Evolutionary conservation across 768 basidiomycete species (phyloP).

Genomic region (Suillus americanus): DNA sequence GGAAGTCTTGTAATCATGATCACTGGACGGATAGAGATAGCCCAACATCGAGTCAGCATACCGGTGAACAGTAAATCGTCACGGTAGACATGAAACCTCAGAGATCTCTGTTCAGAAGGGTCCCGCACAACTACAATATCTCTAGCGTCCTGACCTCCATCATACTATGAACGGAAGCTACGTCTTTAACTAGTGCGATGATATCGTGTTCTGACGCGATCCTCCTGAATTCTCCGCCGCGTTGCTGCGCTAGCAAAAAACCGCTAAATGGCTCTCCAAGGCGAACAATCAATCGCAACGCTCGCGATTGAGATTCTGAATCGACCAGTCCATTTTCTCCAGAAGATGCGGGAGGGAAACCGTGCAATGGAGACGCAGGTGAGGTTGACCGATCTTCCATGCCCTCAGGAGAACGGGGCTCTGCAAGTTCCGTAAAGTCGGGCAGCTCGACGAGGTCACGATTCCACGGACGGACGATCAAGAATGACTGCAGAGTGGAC

Average conservation of each 20-base stretch:
- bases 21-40: too few relatives aligned
- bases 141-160: neutral
- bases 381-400: too few relatives aligned
- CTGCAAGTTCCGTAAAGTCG: neutral
- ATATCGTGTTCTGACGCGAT: neutral
- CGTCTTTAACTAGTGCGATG: neutral
- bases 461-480: neutral
- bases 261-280: neutral
- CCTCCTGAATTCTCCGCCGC: neutral
- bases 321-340: neutral
- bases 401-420: too few relatives aligned
- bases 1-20: too few relatives aligned
- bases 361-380: neutral
- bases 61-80: too few relatives aligned
- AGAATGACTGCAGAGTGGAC: neutral
- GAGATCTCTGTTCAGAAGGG: too few relatives aligned
- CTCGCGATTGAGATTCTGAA: neutral
- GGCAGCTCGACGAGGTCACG: neutral
- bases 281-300: neutral
- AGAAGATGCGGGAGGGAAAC: neutral
- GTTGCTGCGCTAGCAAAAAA: neutral
- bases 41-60: too few relatives aligned
- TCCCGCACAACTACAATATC: neutral
- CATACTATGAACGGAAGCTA: neutral
- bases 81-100: too few relatives aligned